Base-by-base conservation (phyloP, 2,329 filamentous ascomycete genomes). In the Neonectria coccinea region DNA sequence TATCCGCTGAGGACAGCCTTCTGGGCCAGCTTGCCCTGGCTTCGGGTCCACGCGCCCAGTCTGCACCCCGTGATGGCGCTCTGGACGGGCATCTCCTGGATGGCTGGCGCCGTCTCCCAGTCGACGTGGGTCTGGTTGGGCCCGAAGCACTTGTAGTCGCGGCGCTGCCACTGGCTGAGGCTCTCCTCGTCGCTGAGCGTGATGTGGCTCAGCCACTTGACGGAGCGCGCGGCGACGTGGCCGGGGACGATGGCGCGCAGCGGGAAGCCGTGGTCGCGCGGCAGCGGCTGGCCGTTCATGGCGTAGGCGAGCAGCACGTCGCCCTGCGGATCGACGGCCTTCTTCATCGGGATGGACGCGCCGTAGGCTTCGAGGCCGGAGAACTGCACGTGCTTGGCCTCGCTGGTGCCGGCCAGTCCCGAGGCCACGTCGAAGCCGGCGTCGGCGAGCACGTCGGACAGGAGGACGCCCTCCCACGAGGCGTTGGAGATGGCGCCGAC, bases 71-170 rank as follows among this genome's bases (percentile, higher is more conserved):
- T 91, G 58, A 92, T 89, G 54, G 89, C 89, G 62, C 87, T 89
- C 31, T 89, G 90, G 18, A 92, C 84, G 1, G 89, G 88, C 80
- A 91, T 86, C 70, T 91, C 89, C 68, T 92, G 89, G 31, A 91
- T 91, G 2, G 87, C 83, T 11, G 84, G 85, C 8, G 89, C 89
- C 25, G 80, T 80, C 54, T 88, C 86, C 88, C 89, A 91, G 75
- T 90, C 84, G 6, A 87, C 84, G 22, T 83, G 82, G 33, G 79
- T 79, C 74, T 89, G 83, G 71, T 90, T 90, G 4, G 89, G 89
- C 0, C 89, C 88, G 64, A 91, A 91, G 71, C 85, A 87, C 74
- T 91, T 91, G 78, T 92, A 91, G 74, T 92, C 89, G 18, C 85
- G 83, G 22, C 86, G 82, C 73, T 91, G 88, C 88, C 89, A 90